A percentile compares a stretch with the other conserved stretches of the same genome.
Conservation (phyloP, 148 eudicot genomes). For the Tetragonia tetragonoides region DNA sequence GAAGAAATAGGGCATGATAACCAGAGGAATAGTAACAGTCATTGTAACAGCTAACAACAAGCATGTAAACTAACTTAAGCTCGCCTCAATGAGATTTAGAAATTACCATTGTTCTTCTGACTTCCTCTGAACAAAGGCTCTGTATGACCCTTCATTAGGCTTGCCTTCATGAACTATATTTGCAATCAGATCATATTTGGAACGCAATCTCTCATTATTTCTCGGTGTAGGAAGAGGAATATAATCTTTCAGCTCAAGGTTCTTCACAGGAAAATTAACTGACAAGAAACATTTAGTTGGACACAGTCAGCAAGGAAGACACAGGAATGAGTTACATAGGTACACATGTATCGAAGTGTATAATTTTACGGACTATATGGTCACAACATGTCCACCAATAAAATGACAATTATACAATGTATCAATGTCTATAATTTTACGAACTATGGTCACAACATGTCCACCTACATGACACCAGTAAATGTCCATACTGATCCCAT, state of each 20-base stretch:
- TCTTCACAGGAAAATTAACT: constrained; percentile 98
- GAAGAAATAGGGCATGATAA: not conserved
- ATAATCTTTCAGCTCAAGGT: constrained; percentile 93
- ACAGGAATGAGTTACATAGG: not conserved
- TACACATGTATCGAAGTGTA: not conserved
- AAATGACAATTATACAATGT: too few relatives aligned
- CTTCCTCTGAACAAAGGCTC: constrained; percentile 95
- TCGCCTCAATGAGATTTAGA: not conserved
- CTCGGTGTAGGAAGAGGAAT: constrained; percentile 77
- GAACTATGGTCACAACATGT: not conserved
- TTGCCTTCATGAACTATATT: constrained; percentile 97
- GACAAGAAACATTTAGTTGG: constrained; percentile 11
- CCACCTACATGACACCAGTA: not conserved
- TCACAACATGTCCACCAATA: not conserved
- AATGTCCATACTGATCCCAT: not conserved
- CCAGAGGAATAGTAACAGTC: not conserved
- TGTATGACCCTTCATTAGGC: constrained; percentile 92
- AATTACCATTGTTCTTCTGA: constrained; percentile 93
- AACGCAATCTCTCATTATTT: constrained; percentile 56
- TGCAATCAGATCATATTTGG: constrained; percentile 92
- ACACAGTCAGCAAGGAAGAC: constrained; percentile 3
- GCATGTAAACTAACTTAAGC: not conserved
- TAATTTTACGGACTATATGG: not conserved
- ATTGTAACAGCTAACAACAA: not conserved
- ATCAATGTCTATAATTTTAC: not conserved